Conservation (phyloP, 2,329 filamentous ascomycete genomes). For the Calonectria montana region DNA sequence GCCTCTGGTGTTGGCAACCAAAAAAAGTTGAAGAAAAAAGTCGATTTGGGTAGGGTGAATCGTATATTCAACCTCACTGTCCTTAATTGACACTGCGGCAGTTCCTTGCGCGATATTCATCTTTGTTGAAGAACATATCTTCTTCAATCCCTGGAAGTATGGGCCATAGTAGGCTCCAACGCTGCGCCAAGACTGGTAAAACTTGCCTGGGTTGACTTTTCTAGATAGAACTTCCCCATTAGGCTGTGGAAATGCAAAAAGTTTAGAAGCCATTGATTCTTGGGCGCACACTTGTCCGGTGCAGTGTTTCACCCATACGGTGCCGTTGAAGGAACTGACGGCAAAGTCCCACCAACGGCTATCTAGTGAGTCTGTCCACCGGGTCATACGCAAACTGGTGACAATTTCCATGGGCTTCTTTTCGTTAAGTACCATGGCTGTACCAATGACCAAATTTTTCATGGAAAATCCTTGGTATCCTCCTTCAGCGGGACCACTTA, state of each 20-base stretch:
- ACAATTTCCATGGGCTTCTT: slow-evolving; percentile 45
- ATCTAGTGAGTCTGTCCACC: slow-evolving; percentile 38
- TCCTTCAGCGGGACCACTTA: not conserved
- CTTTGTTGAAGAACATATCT: not conserved
- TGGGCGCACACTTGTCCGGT: slow-evolving; percentile 5
- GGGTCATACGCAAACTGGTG: slow-evolving; percentile 41
- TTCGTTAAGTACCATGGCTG: slow-evolving; percentile 41
- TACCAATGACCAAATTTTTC: slow-evolving; percentile 36
- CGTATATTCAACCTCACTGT: slow-evolving; percentile 17
- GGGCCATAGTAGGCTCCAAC: slow-evolving; percentile 5
- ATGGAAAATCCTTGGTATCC: slow-evolving; percentile 27
- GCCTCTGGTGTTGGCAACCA: slow-evolving; percentile 14
- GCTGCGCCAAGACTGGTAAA: not conserved
- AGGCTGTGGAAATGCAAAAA: not conserved
- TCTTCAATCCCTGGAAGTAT: not conserved
- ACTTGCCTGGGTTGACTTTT: not conserved
- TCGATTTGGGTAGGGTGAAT: slow-evolving; percentile 27
- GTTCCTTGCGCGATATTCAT: not conserved
- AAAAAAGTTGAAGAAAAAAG: slow-evolving; percentile 17
- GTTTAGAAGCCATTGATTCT: not conserved
- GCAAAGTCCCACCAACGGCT: slow-evolving; percentile 48
- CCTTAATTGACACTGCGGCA: not conserved
- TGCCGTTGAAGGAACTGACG: slow-evolving; percentile 37
- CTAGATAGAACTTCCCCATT: not conserved
- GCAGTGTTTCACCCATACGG: slow-evolving; percentile 41